Base-by-base conservation (phyloP, 1,284 basidiomycete genomes). In the Puccinia coronata region DNA sequence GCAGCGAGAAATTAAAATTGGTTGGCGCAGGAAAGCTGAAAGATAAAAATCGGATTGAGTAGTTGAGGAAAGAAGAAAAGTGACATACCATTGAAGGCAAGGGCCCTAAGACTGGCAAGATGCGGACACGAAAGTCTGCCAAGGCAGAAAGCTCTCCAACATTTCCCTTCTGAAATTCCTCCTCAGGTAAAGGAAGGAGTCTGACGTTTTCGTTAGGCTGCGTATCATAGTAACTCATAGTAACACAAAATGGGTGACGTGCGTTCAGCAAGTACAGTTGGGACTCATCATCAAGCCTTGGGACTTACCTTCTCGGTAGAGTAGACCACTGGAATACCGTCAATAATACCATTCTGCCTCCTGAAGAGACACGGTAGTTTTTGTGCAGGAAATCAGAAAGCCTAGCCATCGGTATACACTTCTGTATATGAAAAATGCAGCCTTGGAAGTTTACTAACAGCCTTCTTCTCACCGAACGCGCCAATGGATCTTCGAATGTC, bases 401-500 rank as follows among this genome's bases (percentile, higher is more conserved):
- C n/a, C 14, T 57, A 5, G 2, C 2, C 11, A n/a, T 49, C 23
- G 47, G 28, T 12, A 16, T 18, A 39, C 8, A 16, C 6, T 0
- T 18, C 5, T 1, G 71, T 82, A 36, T 51, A 81, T 78, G 82
- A 74, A 96, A 94, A 23, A 93, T 92, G 55, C 28, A 39, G 2
- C 14, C 16, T 34, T 63, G 34, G 39, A 63, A 16, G 57, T 63
- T 89, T 90, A 0, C 89, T 85, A 36, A 91, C 79, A 98, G 89
- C 75, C 92, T 90, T 47, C 92, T 89, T 23, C 97, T 90, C 9
- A 99, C 96, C 18, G 93, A 90, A 74, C 96, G 91, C 20, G 96
- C 96, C 8, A 99, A 90, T 0, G 96, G 96, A 86, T 99, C 97
- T 85, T 99, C 97, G 71, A 93, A 90, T 0, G 97, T 99, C 82